phyloP scores from a whole-genome alignment of 148 eudicot species.

The Fagopyrum esculentum region DNA sequence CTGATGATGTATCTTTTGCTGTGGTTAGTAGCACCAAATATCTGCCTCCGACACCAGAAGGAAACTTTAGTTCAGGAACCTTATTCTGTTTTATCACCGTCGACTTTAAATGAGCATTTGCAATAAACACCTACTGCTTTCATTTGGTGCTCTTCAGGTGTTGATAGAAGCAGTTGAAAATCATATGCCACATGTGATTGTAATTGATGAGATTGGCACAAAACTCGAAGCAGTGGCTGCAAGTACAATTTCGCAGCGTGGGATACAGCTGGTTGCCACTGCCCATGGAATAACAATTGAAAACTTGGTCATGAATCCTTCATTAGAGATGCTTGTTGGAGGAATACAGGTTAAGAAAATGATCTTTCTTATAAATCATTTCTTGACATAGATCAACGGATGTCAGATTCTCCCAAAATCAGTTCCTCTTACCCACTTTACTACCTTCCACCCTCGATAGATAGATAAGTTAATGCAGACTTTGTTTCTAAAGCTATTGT shows the following conservation, averaged over 20 bases:
- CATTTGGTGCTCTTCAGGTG: constrained; percentile 39
- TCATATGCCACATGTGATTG: constrained; percentile 98
- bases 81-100: neutral
- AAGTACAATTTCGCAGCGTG: constrained; percentile 95
- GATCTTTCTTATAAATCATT: neutral
- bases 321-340: constrained; percentile 95
- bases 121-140: neutral
- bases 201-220: constrained; percentile 97
- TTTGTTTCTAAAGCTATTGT: too few species aligned
- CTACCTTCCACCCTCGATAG: neutral
- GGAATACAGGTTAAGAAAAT: constrained; percentile 67
- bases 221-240: constrained; percentile 98
- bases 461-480: too few species aligned
- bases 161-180: constrained; percentile 97
- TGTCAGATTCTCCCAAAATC: neutral
- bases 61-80: neutral
- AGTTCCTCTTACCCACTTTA: neutral
- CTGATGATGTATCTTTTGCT: neutral
- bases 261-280: constrained; percentile 97
- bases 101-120: neutral
- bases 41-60: neutral
- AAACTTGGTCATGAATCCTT: constrained; percentile 85
- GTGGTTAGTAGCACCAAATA: neutral
- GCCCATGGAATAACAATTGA: constrained; percentile 98
- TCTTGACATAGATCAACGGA: neutral